phyloP scores from a whole-genome alignment of 2,329 filamentous ascomycete species.

The Leptographium radiaticola region DNA sequence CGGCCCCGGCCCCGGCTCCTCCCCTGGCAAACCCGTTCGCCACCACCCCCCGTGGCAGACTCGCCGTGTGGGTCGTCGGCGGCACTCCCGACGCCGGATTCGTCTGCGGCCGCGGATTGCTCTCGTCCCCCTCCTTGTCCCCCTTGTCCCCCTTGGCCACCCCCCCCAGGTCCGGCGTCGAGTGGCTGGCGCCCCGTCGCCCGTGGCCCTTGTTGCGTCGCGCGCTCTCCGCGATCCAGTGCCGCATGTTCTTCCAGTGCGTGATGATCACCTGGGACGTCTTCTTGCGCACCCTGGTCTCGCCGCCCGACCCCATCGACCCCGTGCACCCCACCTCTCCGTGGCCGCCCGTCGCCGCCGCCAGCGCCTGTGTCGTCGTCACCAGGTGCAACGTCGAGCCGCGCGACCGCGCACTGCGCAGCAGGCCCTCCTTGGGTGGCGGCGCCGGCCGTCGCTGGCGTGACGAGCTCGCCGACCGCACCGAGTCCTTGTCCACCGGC shows the following conservation, averaged over 20 bases:
- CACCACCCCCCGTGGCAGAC: constrained; percentile 36
- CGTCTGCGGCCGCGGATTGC: constrained; percentile 45
- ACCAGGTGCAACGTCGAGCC: constrained; percentile 82
- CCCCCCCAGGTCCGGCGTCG: constrained; percentile 42
- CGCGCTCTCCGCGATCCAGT: constrained; percentile 49
- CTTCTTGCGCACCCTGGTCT: constrained; percentile 36
- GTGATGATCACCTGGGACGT: constrained; percentile 45
- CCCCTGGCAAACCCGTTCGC: constrained; percentile 33
- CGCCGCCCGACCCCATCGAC: not conserved
- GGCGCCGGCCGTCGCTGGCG: constrained; percentile 61
- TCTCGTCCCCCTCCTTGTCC: constrained; percentile 33
- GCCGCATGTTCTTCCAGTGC: constrained; percentile 51
- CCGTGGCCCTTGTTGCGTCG: constrained; percentile 34
- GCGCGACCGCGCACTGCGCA: constrained; percentile 57
- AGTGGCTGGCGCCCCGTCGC: constrained; percentile 39
- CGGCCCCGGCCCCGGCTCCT: not conserved
- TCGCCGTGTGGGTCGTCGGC: constrained; percentile 21
- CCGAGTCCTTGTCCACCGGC: constrained; percentile 66
- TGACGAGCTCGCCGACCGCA: constrained; percentile 65
- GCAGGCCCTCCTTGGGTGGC: constrained; percentile 70
- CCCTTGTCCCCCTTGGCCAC: constrained; percentile 25
- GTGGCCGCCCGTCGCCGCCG: constrained; percentile 13
- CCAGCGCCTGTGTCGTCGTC: constrained; percentile 44
- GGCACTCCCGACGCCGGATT: constrained; percentile 22
- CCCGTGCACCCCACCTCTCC: not conserved